Base-by-base conservation (phyloP, 805 yeast genomes). In the Barnettozyma sucrosica region DNA sequence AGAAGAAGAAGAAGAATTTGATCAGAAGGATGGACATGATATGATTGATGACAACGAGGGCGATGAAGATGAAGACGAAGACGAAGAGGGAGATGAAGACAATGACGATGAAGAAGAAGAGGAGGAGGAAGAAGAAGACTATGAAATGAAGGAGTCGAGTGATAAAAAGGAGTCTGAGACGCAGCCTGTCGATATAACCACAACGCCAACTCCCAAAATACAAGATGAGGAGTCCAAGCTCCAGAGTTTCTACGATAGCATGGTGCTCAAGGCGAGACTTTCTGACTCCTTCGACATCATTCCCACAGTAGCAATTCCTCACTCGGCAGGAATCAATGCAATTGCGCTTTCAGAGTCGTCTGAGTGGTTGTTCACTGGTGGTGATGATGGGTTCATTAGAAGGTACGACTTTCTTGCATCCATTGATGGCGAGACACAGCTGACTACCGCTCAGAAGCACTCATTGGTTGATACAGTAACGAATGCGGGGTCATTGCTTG, bases 321-420 rank as follows among this genome's bases (percentile, higher is more conserved):
- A 87, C 57, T 75, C 88, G 1, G 68, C 87, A 1, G 82, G 85
- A 24, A 83, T 93, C 28, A 89, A 89, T 65, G 76, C 93, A 3
- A 55, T 92, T 32, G 83, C 90, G 2, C 69, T 89, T 41, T 78
- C 95, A 1, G 79, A 77, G 56, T 95, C 95, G 6, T 83, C 89
- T 37, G 83, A 82, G 59, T 90, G 89, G 84, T 71, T 93, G 36
- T 84, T 90, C 57, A 83, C 96, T 1, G 99, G 99, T 19, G 98
- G 98, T 9, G 92, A 85, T 54, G 99, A 93, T 65, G 99, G 99
- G 5, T 87, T 81, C 57, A 85, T 93, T 30, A 72, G 99, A 42
- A 89, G 86, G 61, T 93, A 84, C 67, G 96, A 93, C 66, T 83
- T 93, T 52, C 75, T 82, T 36, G 84, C 83, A 30, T 85, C 97